phyloP scores from a whole-genome alignment of 768 basidiomycete genomes.

The Boletus rubroflammeus region DNA sequence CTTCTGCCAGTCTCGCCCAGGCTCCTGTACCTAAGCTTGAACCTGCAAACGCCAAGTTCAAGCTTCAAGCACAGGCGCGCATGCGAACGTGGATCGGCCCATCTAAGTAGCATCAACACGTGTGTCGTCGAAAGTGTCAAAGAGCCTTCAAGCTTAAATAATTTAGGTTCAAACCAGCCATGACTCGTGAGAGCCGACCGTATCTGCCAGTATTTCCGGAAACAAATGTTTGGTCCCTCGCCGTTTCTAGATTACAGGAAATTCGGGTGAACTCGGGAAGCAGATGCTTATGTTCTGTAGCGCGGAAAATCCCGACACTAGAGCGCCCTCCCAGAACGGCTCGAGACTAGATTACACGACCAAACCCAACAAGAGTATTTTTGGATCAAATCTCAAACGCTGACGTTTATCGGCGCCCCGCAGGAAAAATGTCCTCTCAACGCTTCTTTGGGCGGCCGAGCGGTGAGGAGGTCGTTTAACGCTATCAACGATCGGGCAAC shows the following conservation, averaged over 20 bases:
- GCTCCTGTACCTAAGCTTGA: not conserved
- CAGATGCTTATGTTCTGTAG: too few relatives aligned
- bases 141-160: not conserved
- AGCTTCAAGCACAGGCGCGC: not conserved
- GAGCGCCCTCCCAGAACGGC: too few relatives aligned
- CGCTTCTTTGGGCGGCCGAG: not conserved
- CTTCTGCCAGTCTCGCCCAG: not conserved
- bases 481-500: not conserved
- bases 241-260: not conserved
- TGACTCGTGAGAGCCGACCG: not conserved
- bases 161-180: not conserved
- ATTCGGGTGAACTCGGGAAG: too few relatives aligned
- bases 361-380: not conserved
- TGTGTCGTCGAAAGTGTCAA: not conserved
- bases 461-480: not conserved
- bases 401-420: not conserved
- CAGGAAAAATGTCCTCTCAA: too few relatives aligned
- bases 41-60: not conserved
- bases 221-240: not conserved
- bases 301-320: too few relatives aligned
- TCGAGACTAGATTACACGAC: not conserved
- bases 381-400: not conserved
- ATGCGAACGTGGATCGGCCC: not conserved
- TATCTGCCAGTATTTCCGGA: not conserved
- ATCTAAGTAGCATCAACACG: not conserved